A percentile compares a stretch with the other conserved stretches of the same genome.
Conservation (phyloP, 139 green algal species). For the Chara braunii region DNA sequence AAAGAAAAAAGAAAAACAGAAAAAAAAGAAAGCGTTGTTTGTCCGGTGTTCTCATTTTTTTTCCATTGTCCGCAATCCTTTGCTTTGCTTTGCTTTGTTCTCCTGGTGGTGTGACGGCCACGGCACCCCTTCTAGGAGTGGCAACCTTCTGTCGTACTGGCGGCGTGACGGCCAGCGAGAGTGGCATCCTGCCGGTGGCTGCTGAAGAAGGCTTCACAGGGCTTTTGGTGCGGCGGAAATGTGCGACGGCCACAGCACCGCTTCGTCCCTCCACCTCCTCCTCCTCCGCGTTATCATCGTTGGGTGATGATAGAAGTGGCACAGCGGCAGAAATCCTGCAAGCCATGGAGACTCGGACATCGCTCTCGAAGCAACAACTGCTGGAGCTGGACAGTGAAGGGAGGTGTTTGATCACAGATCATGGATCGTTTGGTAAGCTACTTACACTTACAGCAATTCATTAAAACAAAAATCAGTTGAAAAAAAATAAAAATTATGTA, state of each 20-base stretch:
- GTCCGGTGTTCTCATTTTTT: too few relatives aligned
- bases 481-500: too few relatives aligned
- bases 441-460: too few relatives aligned
- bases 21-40: too few relatives aligned
- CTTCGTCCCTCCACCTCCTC: too few relatives aligned
- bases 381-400: conserved; percentile 22
- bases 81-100: too few relatives aligned
- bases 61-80: too few relatives aligned
- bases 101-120: too few relatives aligned
- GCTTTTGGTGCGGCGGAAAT: not conserved
- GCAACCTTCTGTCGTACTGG: not conserved
- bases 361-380: not conserved
- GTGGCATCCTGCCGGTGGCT: not conserved
- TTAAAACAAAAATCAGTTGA: too few relatives aligned
- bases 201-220: conserved; percentile 20
- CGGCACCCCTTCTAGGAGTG: too few relatives aligned
- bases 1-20: too few relatives aligned
- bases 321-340: not conserved
- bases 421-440: conserved; percentile 19
- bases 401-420: conserved; percentile 14
- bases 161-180: not conserved
- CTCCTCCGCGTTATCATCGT: too few relatives aligned
- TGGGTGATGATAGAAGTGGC: not conserved
- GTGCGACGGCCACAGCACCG: not conserved
- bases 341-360: not conserved